Percentiles rank a stretch among this genome's conserved stretches.
Conservation (phyloP, 768 basidiomycete species). For the Auricularia auricula-judae region DNA sequence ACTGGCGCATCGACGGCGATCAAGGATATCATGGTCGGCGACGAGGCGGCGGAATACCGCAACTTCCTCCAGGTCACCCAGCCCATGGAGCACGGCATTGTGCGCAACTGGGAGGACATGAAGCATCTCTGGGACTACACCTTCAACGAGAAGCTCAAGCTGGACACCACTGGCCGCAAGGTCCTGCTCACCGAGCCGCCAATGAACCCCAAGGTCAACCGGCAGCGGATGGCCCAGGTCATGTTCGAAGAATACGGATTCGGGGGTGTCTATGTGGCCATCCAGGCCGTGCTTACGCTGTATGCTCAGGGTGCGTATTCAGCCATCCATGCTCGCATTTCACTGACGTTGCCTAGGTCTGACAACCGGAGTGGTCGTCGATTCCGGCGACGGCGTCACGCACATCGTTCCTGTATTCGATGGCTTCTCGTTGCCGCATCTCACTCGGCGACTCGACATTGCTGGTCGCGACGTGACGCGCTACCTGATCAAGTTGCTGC, state of each 20-base stretch:
- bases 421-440: constrained; percentile 89
- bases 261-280: constrained; percentile 90
- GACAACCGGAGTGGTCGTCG: constrained; percentile 96
- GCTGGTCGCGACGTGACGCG: constrained; percentile 97
- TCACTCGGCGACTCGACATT: constrained; percentile 90
- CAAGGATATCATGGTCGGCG: constrained; percentile 97
- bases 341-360: constrained; percentile 46
- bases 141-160: constrained; percentile 86
- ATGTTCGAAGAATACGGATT: constrained; percentile 99
- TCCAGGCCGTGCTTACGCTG: constrained; percentile 94
- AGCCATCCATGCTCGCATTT: not conserved
- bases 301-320: constrained; percentile 85
- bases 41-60: constrained; percentile 88
- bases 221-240: constrained; percentile 90
- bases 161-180: constrained; percentile 80
- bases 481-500: constrained; percentile 96
- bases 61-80: constrained; percentile 95
- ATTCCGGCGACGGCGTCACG: constrained; percentile 98
- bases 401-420: constrained; percentile 99
- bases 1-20: constrained; percentile 56
- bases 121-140: constrained; percentile 97
- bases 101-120: constrained; percentile 99
- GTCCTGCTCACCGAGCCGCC: constrained; percentile 95
- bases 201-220: constrained; percentile 93
- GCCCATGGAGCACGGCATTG: constrained; percentile 98